A percentile compares a stretch with the other conserved stretches of the same genome.
Conservation (phyloP, 2,329 filamentous ascomycete species). For the Aspergillus neotritici region DNA sequence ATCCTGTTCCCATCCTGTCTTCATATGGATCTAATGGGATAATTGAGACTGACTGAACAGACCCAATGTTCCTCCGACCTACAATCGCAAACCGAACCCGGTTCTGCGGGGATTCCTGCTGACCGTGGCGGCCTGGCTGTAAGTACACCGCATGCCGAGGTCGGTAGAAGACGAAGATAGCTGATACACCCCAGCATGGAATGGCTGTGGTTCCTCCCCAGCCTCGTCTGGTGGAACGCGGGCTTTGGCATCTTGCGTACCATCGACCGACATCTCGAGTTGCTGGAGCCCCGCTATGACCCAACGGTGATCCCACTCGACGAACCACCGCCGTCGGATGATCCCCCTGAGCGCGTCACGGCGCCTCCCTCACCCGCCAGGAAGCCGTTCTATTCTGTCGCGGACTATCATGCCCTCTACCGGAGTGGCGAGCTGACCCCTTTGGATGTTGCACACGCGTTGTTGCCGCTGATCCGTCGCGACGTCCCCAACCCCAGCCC, state of each 20-base stretch:
- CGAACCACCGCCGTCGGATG: no score
- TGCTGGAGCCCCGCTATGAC: conserved; percentile 45
- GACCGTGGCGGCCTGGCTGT: conserved; percentile 7
- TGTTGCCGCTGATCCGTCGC: conserved; percentile 61
- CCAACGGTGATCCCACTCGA: conserved; percentile 38
- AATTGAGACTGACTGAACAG: not conserved
- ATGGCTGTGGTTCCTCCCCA: conserved; percentile 51
- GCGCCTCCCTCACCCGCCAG: conserved; percentile 28
- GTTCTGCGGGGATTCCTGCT: conserved; percentile 5
- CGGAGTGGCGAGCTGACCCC: conserved; percentile 61
- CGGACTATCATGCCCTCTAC: conserved; percentile 70
- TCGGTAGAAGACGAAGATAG: no score
- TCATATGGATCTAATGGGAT: not conserved
- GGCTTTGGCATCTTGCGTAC: conserved; percentile 52
- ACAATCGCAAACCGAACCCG: conserved; percentile 8
- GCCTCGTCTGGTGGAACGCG: conserved; percentile 60
- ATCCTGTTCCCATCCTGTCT: no score
- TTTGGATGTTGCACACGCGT: conserved; percentile 57
- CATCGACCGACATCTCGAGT: conserved; percentile 43
- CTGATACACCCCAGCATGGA: conserved; percentile 39
- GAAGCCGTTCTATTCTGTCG: conserved; percentile 50
- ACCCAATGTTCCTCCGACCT: conserved; percentile 4
- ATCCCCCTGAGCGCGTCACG: no score
- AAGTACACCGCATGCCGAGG: not conserved
- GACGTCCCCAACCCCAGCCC: conserved; percentile 47